phyloP scores from a whole-genome alignment of 1,284 basidiomycete genomes.

The Termitomyces sp. region DNA sequence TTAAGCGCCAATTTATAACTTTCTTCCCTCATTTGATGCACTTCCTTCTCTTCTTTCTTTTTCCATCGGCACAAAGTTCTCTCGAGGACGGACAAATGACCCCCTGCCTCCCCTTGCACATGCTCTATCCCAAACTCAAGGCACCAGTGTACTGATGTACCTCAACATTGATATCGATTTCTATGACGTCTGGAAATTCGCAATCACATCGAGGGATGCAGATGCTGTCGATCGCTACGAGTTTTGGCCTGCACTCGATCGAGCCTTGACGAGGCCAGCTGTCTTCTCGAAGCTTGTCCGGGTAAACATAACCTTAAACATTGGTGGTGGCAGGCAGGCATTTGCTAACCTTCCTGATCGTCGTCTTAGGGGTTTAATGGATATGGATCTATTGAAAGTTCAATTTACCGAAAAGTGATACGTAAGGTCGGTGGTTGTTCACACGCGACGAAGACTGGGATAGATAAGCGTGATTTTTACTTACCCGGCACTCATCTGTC shows the following conservation, averaged over 20 bases:
- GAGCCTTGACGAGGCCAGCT: constrained; percentile 2
- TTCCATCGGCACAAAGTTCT: background rate
- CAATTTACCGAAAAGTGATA: background rate
- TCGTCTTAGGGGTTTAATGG: background rate
- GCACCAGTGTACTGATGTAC: background rate
- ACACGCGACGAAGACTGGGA: background rate
- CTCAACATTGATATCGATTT: constrained; percentile 8
- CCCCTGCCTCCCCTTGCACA: background rate
- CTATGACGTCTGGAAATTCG: constrained; percentile 12
- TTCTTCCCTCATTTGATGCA: background rate
- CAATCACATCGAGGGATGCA: constrained; percentile 11
- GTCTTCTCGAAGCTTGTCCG: background rate
- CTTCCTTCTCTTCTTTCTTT: background rate
- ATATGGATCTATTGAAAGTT: background rate
- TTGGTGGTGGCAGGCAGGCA: background rate
- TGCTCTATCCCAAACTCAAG: background rate
- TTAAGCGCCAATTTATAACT: background rate
- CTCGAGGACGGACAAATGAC: background rate
- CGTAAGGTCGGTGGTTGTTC: background rate
- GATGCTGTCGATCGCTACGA: constrained; percentile 8
- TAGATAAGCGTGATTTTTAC: background rate
- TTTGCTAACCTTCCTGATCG: background rate
- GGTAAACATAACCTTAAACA: background rate
- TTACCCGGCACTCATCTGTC: background rate
- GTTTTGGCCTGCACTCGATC: constrained; percentile 9